Base-by-base conservation (phyloP, 176 grass and related monocot species). In the Oryza longistaminata region DNA sequence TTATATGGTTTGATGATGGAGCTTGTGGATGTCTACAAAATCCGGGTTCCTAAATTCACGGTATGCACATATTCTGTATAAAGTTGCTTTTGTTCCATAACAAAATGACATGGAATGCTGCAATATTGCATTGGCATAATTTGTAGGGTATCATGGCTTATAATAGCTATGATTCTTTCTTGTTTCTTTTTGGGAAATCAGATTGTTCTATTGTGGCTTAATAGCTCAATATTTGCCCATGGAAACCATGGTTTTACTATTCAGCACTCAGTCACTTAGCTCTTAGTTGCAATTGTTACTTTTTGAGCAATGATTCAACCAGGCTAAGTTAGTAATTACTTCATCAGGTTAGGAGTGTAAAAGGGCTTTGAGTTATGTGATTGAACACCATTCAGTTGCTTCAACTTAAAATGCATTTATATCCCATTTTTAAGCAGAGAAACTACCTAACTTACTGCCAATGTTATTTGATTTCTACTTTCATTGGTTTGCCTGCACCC, bases 1-100 rank as follows among this genome's bases (percentile, higher is more conserved):
- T 92, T 98, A 71, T 98, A 91, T 89, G 93, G 74, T 85, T 85
- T 98, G 64, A 98, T 98, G 96, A 83, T 95, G 93, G 96, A 98
- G 50, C 93, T 98, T 89, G 96, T 89, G n/a, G 93, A 93, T 68
- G 91, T 98, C 82, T 94, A 98, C 86, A 98, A 95, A 89, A 95
- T 98, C 70, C 85, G 87, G 81, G 88, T 95, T 86, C 96, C 96
- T 75, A 98, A 98, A 85, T 98, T 98, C 85, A 93, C 89, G 87
- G 96, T 98, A 92, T 34, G 77, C 19, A n/a, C 52, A 75, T 83
- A 66, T 81, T 70, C 50, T 75, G 12, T 16, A 46, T 27, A 71
- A 8, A 75, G 5, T 81, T 35, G 45, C 40, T 65, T 76, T 34
- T 6, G 8, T 65, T 14, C 22, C 55, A 64, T 69, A 46, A 76